A percentile compares a stretch with the other conserved stretches of the same genome.
Conservation (phyloP, 805 yeast species). For the Wickerhamomyces queroliae region DNA sequence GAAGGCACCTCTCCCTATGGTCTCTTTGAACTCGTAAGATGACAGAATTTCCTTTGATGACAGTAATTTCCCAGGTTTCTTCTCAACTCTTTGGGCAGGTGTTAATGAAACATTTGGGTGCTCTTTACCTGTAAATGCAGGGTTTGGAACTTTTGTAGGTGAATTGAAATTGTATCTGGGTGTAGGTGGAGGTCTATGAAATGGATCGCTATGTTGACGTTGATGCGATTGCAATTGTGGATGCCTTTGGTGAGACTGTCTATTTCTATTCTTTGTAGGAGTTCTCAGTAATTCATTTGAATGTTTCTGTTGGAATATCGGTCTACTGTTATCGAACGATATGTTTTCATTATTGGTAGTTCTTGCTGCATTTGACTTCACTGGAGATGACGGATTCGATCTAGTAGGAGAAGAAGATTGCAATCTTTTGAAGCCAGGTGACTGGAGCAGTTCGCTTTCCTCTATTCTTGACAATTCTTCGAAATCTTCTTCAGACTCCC, state of each 20-base stretch:
- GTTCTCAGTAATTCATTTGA: conserved; percentile 13
- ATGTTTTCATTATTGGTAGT: conserved; percentile 9
- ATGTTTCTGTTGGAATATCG: conserved; percentile 13
- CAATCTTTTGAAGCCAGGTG: conserved; percentile 20
- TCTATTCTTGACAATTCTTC: conserved; percentile 19
- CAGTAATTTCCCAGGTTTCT: conserved; percentile 27
- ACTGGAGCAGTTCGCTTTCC: conserved; percentile 20
- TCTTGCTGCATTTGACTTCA: conserved; percentile 7
- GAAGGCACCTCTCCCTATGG: conserved; percentile 87
- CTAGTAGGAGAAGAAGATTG: conserved; percentile 20
- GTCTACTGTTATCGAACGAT: conserved; percentile 15
- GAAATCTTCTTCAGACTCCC: conserved; percentile 18
- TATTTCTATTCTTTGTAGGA: conserved; percentile 15
- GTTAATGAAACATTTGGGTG: conserved; percentile 26
- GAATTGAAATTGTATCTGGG: conserved; percentile 6
- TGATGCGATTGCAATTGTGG: conserved; percentile 1
- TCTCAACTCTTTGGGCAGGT: conserved; percentile 48
- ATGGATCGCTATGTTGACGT: not conserved
- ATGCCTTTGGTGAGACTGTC: conserved; percentile 9
- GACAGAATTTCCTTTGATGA: conserved; percentile 21
- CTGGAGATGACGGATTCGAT: conserved; percentile 18
- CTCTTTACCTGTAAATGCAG: not conserved
- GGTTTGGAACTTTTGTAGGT: conserved; percentile 10
- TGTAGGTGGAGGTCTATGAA: conserved; percentile 6
- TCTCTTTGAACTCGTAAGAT: conserved; percentile 47